Conservation (phyloP, 2,329 filamentous ascomycete genomes). For the Stemphylium lycopersici region DNA sequence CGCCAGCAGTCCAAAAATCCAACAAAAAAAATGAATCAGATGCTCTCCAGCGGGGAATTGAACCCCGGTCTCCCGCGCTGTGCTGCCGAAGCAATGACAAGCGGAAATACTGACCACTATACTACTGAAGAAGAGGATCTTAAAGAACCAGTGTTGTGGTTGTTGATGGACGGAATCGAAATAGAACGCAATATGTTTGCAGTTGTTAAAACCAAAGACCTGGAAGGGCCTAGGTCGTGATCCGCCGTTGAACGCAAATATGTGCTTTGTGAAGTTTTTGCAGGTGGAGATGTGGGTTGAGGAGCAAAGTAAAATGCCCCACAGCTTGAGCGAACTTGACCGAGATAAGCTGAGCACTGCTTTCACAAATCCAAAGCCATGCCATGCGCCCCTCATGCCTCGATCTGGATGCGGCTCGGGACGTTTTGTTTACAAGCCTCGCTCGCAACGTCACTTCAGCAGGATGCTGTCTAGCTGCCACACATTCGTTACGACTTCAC, state of each 20-base stretch:
- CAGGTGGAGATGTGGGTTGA: no score
- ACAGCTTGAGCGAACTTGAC: no score
- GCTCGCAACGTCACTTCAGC: not conserved
- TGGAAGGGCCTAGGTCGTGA: no score
- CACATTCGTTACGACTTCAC: not conserved
- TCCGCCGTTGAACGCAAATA: no score
- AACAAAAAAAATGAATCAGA: not conserved
- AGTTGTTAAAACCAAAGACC: no score
- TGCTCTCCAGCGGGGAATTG: not conserved
- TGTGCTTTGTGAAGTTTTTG: no score
- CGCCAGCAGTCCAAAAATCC: not conserved
- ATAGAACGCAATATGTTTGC: not conserved
- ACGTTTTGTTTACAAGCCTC: not conserved
- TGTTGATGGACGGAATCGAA: not conserved
- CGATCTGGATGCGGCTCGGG: not conserved
- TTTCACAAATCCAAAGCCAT: no score
- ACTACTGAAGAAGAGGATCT: not conserved
- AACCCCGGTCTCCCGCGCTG: not conserved
- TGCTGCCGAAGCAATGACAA: not conserved
- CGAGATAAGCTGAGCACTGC: no score
- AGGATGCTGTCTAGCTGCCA: not conserved
- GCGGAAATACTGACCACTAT: conserved; percentile 1
- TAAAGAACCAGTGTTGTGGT: not conserved
- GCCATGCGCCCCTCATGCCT: not conserved
- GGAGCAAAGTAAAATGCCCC: no score